Base-by-base conservation (phyloP, 2,329 filamentous ascomycete genomes). In the Botrytis hyacinthi region DNA sequence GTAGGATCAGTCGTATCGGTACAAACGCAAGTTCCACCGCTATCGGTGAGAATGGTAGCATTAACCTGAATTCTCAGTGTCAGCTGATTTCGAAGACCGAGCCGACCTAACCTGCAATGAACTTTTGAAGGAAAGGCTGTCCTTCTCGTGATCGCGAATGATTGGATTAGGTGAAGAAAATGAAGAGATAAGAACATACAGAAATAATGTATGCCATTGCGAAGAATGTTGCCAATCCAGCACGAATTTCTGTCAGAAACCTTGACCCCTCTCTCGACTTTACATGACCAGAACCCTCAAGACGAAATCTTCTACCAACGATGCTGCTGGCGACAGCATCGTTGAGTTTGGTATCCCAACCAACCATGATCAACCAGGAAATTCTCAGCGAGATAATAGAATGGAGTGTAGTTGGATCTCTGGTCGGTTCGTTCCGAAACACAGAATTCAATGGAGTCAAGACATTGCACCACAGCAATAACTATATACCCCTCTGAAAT, bases 201-300 rank as follows among this genome's bases (percentile, higher is more conserved):
- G 90, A 90, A 81, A 94, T 93, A 82, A 94, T 94, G 81, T 91
- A 91, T 72, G 89, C 89, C 90, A 91, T 91, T 32, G 88, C 87
- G 79, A 89, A 88, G 80, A 88, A 89, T 35, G 92, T 94, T 40
- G 93, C 93, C 59, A 97, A 83, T 65, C 94, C 94, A 74, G 92
- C 94, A 75, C 94, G 91, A 73, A 97, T 85, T 83, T 97, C 94
- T 65, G 93, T 97, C 79, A 93, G 89, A 84, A 97, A 97, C 78
- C 87, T 87, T 54, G 92, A 91, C 35, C 91, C 91, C 80, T 93
- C 77, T 72, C 76, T 81, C 74, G 81, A 77, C 62, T 72, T 74
- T 60, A 69, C 92, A 87, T 95, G 92, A 78, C 93, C 93, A 61
- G 89, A 94, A 77, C 92, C 92, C 75, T 97, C 93, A 59, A 97